Evolutionary conservation across 2,329 filamentous ascomycete genomes (phyloP).

Genomic region (Trichoderma asperellum): DNA sequence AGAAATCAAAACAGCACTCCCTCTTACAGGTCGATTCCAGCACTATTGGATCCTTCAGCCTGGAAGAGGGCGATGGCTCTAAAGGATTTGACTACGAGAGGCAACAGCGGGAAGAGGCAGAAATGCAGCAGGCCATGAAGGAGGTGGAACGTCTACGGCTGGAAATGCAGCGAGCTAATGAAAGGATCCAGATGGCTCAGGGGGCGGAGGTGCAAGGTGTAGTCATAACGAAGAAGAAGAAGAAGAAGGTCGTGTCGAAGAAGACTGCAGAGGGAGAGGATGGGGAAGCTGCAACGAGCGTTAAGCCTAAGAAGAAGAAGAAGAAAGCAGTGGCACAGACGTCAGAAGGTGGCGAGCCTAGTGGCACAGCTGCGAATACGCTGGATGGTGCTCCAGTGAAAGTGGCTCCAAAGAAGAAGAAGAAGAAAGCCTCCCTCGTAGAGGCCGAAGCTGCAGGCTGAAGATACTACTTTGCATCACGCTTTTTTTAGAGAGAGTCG

Average conservation of each 20-base stretch:
- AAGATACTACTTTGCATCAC: neutral
- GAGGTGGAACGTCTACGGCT: constrained; percentile 85
- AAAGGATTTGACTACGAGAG: constrained; percentile 62
- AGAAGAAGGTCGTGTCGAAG: constrained; percentile 57
- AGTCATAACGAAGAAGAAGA: constrained; percentile 70
- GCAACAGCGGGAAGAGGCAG: constrained; percentile 76
- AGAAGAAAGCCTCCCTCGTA: constrained; percentile 43
- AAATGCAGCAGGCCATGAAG: constrained; percentile 86
- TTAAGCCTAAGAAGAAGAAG: constrained; percentile 48
- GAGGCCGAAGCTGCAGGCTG: constrained; percentile 38
- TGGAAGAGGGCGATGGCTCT: constrained; percentile 59
- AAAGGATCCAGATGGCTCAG: constrained; percentile 71
- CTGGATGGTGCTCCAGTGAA: constrained; percentile 10
- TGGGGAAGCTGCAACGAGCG: constrained; percentile 47
- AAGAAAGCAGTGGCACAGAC: constrained; percentile 32
- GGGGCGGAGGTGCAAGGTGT: constrained; percentile 69
- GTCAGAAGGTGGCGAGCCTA: neutral
- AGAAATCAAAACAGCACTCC: constrained; percentile 61
- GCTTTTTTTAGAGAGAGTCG: neutral
- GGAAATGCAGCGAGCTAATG: constrained; percentile 85
- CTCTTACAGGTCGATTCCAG: constrained; percentile 88
- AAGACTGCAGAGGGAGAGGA: constrained; percentile 32
- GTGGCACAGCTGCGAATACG: constrained; percentile 1
- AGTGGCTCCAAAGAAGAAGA: constrained; percentile 51
- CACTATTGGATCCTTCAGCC: constrained; percentile 71